phyloP scores from a whole-genome alignment of 176 grass and related monocot genomes.

The Eremochloa ophiuroides region DNA sequence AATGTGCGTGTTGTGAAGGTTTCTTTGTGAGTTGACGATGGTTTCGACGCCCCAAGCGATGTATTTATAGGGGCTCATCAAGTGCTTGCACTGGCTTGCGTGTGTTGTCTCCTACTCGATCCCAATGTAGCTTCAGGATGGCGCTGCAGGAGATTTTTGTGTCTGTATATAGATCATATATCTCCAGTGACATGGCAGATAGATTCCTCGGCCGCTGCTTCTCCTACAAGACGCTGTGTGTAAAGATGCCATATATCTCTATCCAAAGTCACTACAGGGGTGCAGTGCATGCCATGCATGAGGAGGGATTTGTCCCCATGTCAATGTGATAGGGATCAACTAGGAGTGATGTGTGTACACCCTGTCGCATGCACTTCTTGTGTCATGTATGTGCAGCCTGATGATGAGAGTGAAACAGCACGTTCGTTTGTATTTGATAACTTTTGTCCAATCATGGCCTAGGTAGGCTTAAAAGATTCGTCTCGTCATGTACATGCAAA shows the following conservation, averaged over 20 bases:
- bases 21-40: neutral
- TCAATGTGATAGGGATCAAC: constrained; percentile 18
- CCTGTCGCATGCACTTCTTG: neutral
- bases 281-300: neutral
- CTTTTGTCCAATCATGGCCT: no score
- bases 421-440: no score
- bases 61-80: neutral
- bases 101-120: neutral
- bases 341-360: neutral
- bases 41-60: neutral
- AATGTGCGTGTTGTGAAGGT: neutral
- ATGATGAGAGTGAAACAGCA: no score
- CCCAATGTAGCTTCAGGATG: neutral
- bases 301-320: neutral
- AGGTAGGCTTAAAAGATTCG: no score
- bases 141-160: neutral
- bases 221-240: neutral
- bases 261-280: neutral
- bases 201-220: neutral
- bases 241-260: neutral
- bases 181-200: neutral
- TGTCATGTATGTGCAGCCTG: neutral
- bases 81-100: neutral
- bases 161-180: neutral
- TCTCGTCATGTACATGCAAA: no score